A percentile compares a stretch with the other conserved stretches of the same genome.
Conservation (phyloP, 2,329 filamentous ascomycete genomes). For the Neofusicoccum umdonicola region DNA sequence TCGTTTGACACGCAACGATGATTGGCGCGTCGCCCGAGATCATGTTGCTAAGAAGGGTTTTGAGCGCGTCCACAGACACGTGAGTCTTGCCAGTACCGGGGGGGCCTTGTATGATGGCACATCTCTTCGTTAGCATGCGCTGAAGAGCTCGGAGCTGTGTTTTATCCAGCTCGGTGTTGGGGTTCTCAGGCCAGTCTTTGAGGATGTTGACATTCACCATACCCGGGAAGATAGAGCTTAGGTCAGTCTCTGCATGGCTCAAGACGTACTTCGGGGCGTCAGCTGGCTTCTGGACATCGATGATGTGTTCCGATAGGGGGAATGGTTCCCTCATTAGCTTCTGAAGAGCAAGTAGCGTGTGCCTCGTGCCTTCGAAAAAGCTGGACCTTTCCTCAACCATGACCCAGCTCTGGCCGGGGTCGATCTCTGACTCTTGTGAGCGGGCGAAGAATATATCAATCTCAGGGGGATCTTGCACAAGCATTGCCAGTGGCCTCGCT, state of each 20-base stretch:
- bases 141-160: conserved; percentile 70
- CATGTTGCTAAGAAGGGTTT: conserved; percentile 62
- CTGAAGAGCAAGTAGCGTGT: conserved; percentile 73
- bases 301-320: conserved; percentile 62
- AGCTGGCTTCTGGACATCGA: conserved; percentile 47
- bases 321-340: conserved; percentile 59
- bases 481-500: conserved; percentile 61
- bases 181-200: conserved; percentile 50
- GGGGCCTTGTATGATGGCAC: conserved; percentile 81
- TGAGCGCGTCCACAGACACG: conserved; percentile 71
- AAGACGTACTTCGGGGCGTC: conserved; percentile 54
- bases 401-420: conserved; percentile 66
- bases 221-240: conserved; percentile 44
- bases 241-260: conserved; percentile 48
- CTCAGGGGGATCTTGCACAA: conserved; percentile 66
- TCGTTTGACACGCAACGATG: conserved; percentile 81
- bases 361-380: conserved; percentile 74
- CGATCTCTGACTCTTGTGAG: conserved; percentile 60
- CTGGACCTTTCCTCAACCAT: conserved; percentile 75
- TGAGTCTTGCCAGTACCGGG: conserved; percentile 80
- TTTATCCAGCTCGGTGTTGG: conserved; percentile 57
- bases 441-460: conserved; percentile 74
- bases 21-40: conserved; percentile 60
- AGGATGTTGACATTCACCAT: conserved; percentile 53
- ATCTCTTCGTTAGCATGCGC: conserved; percentile 66